Percentiles rank a stretch among this genome's conserved stretches.
Evolutionary conservation across 164 flowering plant species (phyloP).

Genomic region (Kalanchoe fedtschenkoi): DNA sequence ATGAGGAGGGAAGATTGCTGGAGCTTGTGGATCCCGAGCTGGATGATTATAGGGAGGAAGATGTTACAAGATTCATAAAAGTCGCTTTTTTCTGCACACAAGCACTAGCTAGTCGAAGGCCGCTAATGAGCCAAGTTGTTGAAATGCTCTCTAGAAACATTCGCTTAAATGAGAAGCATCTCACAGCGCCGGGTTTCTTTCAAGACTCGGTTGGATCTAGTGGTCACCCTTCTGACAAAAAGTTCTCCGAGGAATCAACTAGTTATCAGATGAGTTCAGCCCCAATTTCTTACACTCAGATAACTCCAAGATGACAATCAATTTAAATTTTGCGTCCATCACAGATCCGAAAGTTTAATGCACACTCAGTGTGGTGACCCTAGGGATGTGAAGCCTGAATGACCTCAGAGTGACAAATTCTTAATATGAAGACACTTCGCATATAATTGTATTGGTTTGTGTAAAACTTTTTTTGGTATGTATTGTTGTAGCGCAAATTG

Average conservation of each 20-base stretch:
- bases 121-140: slow-evolving; percentile 61
- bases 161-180: slow-evolving; percentile 47
- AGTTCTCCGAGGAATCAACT: slow-evolving; percentile 12
- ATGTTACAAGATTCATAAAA: slow-evolving; percentile 48
- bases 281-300: slow-evolving; percentile 33
- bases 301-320: slow-evolving; percentile 38
- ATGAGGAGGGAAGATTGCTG: slow-evolving; percentile 42
- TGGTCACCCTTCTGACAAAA: slow-evolving; percentile 16
- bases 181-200: slow-evolving; percentile 61
- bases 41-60: slow-evolving; percentile 46
- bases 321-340: too few species aligned
- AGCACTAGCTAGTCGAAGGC: slow-evolving; percentile 49
- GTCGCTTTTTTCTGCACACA: slow-evolving; percentile 83
- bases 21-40: slow-evolving; percentile 63
- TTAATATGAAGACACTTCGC: too few species aligned
- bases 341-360: too few species aligned
- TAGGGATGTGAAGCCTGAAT: too few species aligned
- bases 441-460: too few species aligned
- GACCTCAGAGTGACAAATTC: too few species aligned
- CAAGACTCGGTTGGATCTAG: slow-evolving; percentile 14
- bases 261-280: slow-evolving; percentile 30
- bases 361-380: too few species aligned
- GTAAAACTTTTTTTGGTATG: too few species aligned
- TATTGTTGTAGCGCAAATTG: too few species aligned
- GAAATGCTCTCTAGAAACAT: slow-evolving; percentile 56